Base-by-base conservation (phyloP, 192 early-diverging fungal species). In the Thamnidium elegans region DNA sequence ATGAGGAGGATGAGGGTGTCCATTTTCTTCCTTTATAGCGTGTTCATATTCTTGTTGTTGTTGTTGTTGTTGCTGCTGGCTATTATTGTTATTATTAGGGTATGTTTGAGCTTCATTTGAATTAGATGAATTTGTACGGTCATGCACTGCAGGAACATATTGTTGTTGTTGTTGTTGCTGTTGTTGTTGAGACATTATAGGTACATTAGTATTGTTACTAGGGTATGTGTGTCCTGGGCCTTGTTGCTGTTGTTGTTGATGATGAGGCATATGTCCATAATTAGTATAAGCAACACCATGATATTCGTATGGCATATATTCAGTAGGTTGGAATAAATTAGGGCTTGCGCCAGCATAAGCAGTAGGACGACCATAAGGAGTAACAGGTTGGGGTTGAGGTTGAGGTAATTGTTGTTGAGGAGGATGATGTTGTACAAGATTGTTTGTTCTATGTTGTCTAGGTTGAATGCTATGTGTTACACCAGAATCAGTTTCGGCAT, bases 401-500 rank as follows among this genome's bases (percentile, higher is more conserved):
- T 23, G 50, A 20, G 2, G 20, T 52, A 19, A 17, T 52, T 52
- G 50, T 20, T 52, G 36, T 39, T 39, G 46, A 59, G n/a, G 43
- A 48, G 65, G 45, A 26, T 66, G 47, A 50, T 59, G 36, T 43
- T 42, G 32, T 5, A 26, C 21, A 19, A 26, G 9, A 26, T 42
- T 48, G 32, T 9, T 7, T 17, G 46, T 6, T 17, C 15, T 48
- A 14, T 19, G 46, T 19, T 48, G 46, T 48, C 58, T 13, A 45
- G 17, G 42, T 45, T 43, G n/a, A 39, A 51, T 7, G 32, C 11
- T 26, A 36, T 17, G 34, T 7, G 66, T 64, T 3, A 68, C 70
- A 50, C 21, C 47, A 39, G 53, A 62, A 58, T 68, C 63, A 1
- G 54, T 58, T 58, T 92, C 88, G 45, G 81, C 81, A 59, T 97